Percentiles rank a stretch among this genome's conserved stretches.
Evolutionary conservation across 2,329 filamentous ascomycete species (phyloP).

Genomic region (Tolypocladium sp.): DNA sequence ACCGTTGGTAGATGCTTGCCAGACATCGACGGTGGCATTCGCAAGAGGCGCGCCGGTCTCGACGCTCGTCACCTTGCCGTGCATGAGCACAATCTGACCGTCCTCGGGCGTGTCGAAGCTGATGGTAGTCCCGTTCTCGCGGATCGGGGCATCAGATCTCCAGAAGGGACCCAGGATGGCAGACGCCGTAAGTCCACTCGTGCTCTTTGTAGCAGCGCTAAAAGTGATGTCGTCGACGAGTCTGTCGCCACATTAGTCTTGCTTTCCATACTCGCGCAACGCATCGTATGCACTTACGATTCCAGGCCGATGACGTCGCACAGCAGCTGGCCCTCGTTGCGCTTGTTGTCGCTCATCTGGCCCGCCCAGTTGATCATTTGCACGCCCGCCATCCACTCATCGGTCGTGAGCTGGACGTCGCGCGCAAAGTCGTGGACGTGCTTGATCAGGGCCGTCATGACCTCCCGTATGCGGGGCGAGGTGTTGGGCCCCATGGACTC

Average conservation of each 20-base stretch:
- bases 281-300: conserved; percentile 30
- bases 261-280: background rate
- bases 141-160: conserved; percentile 60
- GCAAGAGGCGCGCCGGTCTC: conserved; percentile 54
- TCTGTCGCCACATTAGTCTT: conserved; percentile 15
- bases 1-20: conserved; percentile 70
- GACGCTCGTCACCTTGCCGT: conserved; percentile 49
- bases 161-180: conserved; percentile 83
- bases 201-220: conserved; percentile 37
- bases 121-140: conserved; percentile 62
- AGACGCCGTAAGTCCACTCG: conserved; percentile 53
- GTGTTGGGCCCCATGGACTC: conserved; percentile 66
- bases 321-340: conserved; percentile 67
- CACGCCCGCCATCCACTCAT: conserved; percentile 69
- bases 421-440: conserved; percentile 77
- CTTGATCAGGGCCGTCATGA: conserved; percentile 58
- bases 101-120: conserved; percentile 40
- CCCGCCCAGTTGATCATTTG: conserved; percentile 51
- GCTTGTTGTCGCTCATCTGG: conserved; percentile 56
- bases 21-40: conserved; percentile 63
- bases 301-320: conserved; percentile 69
- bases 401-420: conserved; percentile 69
- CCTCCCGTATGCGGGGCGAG: conserved; percentile 54
- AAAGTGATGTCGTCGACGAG: conserved; percentile 77
- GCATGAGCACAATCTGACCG: conserved; percentile 50